These are phyloP conservation scores for Fallopia convolvulus DNA, from an alignment of 148 eudicot genomes.

Conservation along the genomic window DNA sequence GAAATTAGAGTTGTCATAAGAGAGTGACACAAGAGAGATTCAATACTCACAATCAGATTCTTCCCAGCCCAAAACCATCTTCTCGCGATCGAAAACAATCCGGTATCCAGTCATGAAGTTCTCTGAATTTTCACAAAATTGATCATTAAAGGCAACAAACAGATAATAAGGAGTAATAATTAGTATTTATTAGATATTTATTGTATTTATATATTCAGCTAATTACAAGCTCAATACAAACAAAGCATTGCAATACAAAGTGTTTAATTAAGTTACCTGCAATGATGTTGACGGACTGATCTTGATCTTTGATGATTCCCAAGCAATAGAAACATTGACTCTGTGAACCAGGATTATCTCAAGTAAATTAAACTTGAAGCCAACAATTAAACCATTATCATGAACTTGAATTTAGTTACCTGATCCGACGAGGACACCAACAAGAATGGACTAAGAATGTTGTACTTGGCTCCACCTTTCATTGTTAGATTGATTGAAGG, in stretches of 20 bases:
- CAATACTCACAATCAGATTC: slow-evolving; percentile 57
- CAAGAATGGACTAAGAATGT: slow-evolving; percentile 28
- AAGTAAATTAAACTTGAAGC: neutral
- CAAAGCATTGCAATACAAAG: neutral
- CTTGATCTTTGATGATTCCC: slow-evolving; percentile 45
- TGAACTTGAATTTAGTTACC: neutral
- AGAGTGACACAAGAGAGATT: neutral
- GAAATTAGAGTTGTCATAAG: neutral
- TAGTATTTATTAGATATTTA: no score
- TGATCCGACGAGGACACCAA: neutral
- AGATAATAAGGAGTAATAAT: no score
- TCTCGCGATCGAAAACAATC: slow-evolving; percentile 73
- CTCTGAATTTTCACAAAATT: slow-evolving; percentile 34
- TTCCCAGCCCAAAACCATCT: slow-evolving; percentile 75
- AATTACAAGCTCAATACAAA: neutral
- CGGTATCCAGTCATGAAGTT: slow-evolving; percentile 88
- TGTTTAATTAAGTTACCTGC: slow-evolving; percentile 24
- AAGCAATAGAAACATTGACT: slow-evolving; percentile 47
- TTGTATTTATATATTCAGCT: no score
- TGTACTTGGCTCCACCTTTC: slow-evolving; percentile 54
- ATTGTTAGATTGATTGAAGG: slow-evolving; percentile 49
- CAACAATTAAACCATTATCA: neutral
- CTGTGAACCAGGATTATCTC: slow-evolving; percentile 21
- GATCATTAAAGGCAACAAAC: no score
- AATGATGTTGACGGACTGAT: slow-evolving; percentile 34